Evolutionary conservation across 1,284 basidiomycete genomes (phyloP), one percentile per base, ranked within the genome.

Genomic region (Naganishia cerealis): DNA sequence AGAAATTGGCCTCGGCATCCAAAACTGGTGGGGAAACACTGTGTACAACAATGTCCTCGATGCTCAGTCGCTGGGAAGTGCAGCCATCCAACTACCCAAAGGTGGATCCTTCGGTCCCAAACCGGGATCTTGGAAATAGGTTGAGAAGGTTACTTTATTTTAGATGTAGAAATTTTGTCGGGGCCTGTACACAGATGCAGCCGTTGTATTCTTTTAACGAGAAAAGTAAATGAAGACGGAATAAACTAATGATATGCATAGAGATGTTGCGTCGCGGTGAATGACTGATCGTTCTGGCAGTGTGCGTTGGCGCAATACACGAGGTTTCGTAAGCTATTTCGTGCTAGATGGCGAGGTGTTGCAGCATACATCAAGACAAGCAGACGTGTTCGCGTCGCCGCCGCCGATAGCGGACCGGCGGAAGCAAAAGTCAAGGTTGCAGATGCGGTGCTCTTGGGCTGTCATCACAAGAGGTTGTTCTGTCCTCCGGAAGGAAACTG

Each of bases 1-100:
- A 4, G 52, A 24, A 29, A 71, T 71, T 54, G 69, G 72, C 24
- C 26, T 29, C n/a, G n/a, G 48, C 6, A 48, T 66, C 26, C 58
- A 57, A 38, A 18, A 13, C 16, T 75, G 75, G 75, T 74, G 72
- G 72, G 73, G 72, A 0, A 78, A 78, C 67, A 72, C 69, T 18
- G 74, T 77, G 21, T 76, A 69, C 67, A 61, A 67, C 33, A 67
- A 71, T 15, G 71, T 72, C 4, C 57, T 73, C 18, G 71, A 74
- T 48, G 72, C 71, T 1, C n/a, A 65, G 39, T 71, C 69, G 1
- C 50, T 68, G 1, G 65, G 55, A 13, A 62, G 67, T 24, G 72
- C 70, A 33, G 70, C 70, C 9, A 39, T 39, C 1, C 71, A 72
- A 12, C 39, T 74, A 18, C 48, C 56, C 21, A 65, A 67, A 36